These are phyloP conservation scores for Pseudogymnoascus sp. DNA, from an alignment of 2,329 filamentous ascomycete genomes.

Conservation along the genomic window DNA sequence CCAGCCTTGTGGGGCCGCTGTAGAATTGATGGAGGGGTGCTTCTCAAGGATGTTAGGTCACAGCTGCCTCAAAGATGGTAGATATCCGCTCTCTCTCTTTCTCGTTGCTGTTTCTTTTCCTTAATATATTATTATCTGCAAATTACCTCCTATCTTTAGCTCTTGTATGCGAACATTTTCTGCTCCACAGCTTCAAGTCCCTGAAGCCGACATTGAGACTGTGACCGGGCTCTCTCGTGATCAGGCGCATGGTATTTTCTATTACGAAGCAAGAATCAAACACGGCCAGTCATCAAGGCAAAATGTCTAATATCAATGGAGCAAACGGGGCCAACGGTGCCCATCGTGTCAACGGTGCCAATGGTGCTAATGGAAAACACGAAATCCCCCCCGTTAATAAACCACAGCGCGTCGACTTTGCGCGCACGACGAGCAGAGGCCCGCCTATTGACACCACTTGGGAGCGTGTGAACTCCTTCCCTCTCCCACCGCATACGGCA, in stretches of 20 bases:
- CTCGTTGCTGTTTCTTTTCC: not conserved
- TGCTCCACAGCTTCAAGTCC: not conserved
- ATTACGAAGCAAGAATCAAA: not conserved
- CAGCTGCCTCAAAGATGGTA: conserved; percentile 1
- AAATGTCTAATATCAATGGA: not conserved
- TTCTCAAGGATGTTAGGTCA: not conserved
- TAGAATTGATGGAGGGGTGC: not conserved
- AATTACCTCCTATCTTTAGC: not conserved
- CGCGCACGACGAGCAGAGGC: conserved; percentile 1
- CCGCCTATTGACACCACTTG: not conserved
- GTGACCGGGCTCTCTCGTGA: not conserved
- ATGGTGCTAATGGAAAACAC: not conserved
- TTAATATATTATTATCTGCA: not conserved
- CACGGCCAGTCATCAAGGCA: not conserved
- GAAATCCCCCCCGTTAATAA: not conserved
- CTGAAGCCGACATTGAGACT: not conserved
- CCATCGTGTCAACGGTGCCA: not conserved
- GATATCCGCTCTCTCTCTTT: not conserved
- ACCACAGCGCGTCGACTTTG: conserved; percentile 18
- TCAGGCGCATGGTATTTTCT: not conserved
- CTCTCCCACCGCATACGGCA: conserved; percentile 6
- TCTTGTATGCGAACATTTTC: not conserved
- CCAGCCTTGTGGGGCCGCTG: conserved; percentile 1
- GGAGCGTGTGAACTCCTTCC: not conserved
- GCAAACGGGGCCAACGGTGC: not conserved